Evolutionary conservation across 805 yeast species (phyloP), one percentile per base, ranked within the genome.

Genomic region (Teunomyces aglyptinius): DNA sequence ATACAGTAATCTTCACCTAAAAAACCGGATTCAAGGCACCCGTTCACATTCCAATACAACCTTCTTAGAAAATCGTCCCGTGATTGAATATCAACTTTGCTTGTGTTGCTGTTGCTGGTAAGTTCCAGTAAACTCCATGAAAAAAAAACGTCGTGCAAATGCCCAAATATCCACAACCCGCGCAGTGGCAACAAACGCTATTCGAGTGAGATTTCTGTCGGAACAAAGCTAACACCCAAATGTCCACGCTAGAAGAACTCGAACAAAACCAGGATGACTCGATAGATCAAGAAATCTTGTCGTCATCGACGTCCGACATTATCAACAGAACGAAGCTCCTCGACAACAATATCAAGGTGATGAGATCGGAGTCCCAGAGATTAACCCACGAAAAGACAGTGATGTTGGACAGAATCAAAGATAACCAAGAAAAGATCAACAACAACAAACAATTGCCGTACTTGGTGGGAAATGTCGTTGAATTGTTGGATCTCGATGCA

Each of bases 391-490:
- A 94, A 60, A 89, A 89, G 72, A 82, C 89, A 47, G 89, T 89
- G 43, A 94, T 92, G 97, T 70, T 82, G 46, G 97, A 90, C 56
- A 85, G 92, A 65, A 89, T 94, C 69, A 90, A 91, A 65, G 98
- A 94, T 60, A 94, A 94, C 71, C 89, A 86, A 64, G 97, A 92
- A 58, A 94, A 94, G 70, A 92, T 94, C 68, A 89, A 89, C 60
- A 92, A 94, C 65, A 94, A 94, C 69, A 88, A 86, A 69, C 97
- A 91, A 67, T 77, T 94, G 60, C 99, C 99, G 12, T 94, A 94
- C 60, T 73, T 94, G 47, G 99, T 94, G 43, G 97, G 97, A 20
- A 94, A 94, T 63, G 95, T 94, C 43, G 98, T 94, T 28, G 99
- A 94, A 68, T 75, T 94, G 49, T 78, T 94, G 60, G 96, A 94